Evolutionary conservation across 257 asterid genomes (phyloP).

Genomic region (Handroanthus guayacan): DNA sequence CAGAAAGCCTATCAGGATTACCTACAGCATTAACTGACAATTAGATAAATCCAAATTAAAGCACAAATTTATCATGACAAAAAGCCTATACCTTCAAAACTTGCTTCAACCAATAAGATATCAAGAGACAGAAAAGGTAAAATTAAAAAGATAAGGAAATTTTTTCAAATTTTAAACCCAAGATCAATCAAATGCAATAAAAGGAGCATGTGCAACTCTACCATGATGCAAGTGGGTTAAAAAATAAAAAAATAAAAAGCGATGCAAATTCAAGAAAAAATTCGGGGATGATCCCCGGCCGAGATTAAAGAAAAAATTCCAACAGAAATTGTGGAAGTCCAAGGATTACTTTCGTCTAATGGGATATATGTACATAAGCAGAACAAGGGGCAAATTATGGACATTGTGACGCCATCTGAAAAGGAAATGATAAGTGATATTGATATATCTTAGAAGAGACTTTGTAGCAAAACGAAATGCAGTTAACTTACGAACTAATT

Average conservation of each 20-base stretch:
- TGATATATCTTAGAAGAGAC: too few species aligned
- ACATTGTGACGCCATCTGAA: too few species aligned
- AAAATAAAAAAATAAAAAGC: too few species aligned
- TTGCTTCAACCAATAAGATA: background rate
- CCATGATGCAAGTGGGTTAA: background rate
- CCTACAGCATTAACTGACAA: background rate
- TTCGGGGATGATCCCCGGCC: too few species aligned
- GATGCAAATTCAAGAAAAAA: background rate
- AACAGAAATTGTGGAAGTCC: slow-evolving; percentile 1
- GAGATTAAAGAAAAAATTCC: slow-evolving; percentile 13
- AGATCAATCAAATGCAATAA: slow-evolving; percentile 18
- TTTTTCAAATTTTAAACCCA: background rate
- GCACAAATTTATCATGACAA: slow-evolving; percentile 17
- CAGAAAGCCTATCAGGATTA: background rate
- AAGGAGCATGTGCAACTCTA: slow-evolving; percentile 2
- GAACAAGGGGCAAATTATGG: background rate
- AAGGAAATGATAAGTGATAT: too few species aligned
- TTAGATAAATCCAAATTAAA: slow-evolving; percentile 18
- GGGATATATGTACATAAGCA: background rate
- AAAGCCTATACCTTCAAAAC: background rate
- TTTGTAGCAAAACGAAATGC: too few species aligned
- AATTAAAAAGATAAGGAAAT: too few species aligned
- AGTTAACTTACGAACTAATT: too few species aligned
- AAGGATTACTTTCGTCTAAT: background rate
- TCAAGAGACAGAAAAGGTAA: too few species aligned